phyloP scores from a whole-genome alignment of 306 rosid genomes.

The Bauhinia variegata region DNA sequence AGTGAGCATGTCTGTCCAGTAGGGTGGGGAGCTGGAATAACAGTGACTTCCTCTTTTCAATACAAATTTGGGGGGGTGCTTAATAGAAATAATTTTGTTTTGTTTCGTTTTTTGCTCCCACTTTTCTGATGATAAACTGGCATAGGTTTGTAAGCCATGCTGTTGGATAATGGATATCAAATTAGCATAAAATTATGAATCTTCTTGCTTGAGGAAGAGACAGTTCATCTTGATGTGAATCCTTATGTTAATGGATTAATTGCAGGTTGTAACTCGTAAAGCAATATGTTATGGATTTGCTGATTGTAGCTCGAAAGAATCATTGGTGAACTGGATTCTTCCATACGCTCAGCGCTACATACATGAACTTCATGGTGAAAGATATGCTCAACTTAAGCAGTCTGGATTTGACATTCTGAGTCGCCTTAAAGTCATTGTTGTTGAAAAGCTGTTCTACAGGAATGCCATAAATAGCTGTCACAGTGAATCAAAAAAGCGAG shows the following conservation, averaged over 20 bases:
- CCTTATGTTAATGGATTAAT: constrained; percentile 22
- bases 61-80: too few relatives aligned
- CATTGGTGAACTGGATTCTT: constrained; percentile 80
- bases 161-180: not conserved
- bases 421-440: constrained; percentile 66
- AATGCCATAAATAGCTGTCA: constrained; percentile 67
- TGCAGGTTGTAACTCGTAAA: constrained; percentile 90
- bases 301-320: constrained; percentile 58
- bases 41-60: too few relatives aligned
- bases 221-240: not conserved
- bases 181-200: not conserved
- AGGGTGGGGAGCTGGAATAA: too few relatives aligned
- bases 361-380: constrained; percentile 52
- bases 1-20: too few relatives aligned
- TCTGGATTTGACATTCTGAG: constrained; percentile 58
- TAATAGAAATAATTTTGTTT: too few relatives aligned
- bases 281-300: constrained; percentile 65
- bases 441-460: constrained; percentile 75
- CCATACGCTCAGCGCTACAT: constrained; percentile 94
- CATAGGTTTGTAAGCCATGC: too few relatives aligned
- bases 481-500: constrained; percentile 52
- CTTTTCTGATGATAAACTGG: too few relatives aligned
- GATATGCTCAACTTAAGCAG: constrained; percentile 68
- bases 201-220: constrained; percentile 13
- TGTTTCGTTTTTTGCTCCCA: too few relatives aligned